Evolutionary conservation across 2,329 filamentous ascomycete genomes (phyloP).

Genomic region (Talaromyces amestolkiae): DNA sequence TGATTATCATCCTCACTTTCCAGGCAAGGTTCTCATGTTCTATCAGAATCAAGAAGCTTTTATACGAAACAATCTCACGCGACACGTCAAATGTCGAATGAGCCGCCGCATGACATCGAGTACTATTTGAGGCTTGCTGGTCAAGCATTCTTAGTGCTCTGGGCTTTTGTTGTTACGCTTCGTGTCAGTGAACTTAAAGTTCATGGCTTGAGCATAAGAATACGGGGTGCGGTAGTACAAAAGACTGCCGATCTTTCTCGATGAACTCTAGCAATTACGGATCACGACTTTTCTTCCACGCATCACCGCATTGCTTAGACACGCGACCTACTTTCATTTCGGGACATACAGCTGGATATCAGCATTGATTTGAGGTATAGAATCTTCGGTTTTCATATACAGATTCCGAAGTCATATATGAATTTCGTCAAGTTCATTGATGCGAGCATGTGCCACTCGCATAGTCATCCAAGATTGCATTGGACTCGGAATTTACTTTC

Average conservation of each 20-base stretch:
- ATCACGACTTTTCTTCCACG: background rate
- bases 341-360: background rate
- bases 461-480: background rate
- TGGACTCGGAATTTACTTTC: background rate
- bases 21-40: background rate
- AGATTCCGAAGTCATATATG: background rate
- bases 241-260: background rate
- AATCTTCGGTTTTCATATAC: background rate
- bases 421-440: too few relatives aligned
- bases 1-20: background rate
- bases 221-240: background rate
- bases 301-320: background rate
- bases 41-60: background rate
- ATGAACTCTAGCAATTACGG: background rate
- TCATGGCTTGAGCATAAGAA: background rate
- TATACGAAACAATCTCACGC: background rate
- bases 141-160: background rate
- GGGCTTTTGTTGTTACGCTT: background rate
- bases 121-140: background rate
- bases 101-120: background rate
- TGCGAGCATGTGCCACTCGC: background rate
- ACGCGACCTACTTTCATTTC: background rate
- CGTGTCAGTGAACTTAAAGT: background rate
- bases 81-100: background rate
- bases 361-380: background rate